Conservation (phyloP, 106 monocot genomes). For the Dactylorhiza incarnata region DNA sequence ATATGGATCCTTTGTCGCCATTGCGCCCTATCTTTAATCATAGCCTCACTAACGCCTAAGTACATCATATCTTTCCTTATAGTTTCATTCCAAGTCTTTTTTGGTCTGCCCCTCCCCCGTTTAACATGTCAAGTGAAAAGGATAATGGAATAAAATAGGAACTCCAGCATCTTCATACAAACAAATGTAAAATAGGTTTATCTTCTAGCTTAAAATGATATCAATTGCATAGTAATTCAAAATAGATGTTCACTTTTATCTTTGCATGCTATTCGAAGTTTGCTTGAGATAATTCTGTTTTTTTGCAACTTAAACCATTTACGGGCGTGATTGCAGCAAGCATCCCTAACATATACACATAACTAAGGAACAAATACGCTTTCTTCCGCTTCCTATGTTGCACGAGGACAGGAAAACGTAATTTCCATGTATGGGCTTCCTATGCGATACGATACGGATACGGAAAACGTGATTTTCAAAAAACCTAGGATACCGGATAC, state of each 20-base stretch:
- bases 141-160: background rate
- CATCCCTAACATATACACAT: background rate
- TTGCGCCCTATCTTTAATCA: too few species aligned
- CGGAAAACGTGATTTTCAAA: too few species aligned
- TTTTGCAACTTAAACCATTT: background rate
- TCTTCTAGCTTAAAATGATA: background rate
- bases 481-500: too few species aligned
- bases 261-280: background rate
- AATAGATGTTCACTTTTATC: background rate
- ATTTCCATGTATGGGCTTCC: too few species aligned
- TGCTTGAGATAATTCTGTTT: background rate
- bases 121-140: too few species aligned
- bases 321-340: background rate
- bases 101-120: too few species aligned
- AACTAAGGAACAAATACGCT: background rate
- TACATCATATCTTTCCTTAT: too few species aligned
- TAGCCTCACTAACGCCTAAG: too few species aligned
- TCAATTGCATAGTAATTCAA: background rate
- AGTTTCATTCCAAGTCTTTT: too few species aligned
- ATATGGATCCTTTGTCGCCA: too few species aligned
- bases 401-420: too few species aligned
- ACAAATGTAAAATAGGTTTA: background rate
- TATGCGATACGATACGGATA: too few species aligned
- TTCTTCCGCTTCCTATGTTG: background rate
- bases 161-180: background rate